Evolutionary conservation across 202 grass and related monocot genomes (phyloP), one percentile per base, ranked within the genome.

Genomic region (Brachypodium distachyon): DNA sequence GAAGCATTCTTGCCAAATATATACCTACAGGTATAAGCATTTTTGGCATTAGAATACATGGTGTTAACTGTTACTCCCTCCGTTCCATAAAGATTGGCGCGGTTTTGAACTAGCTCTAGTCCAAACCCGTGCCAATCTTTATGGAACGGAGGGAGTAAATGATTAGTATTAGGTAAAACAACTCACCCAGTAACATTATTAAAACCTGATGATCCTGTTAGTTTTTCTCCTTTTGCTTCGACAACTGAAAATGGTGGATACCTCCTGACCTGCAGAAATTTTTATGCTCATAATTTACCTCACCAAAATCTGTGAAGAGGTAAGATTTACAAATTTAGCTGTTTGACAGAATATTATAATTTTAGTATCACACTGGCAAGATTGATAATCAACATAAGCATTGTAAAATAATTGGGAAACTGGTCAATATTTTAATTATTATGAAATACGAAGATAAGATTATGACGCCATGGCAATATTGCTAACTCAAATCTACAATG

Each of bases 1-100:
- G 87, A 90, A 62, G 91, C 86, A 80, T 98, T 98, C 60, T 88
- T 98, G 25, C 89, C 91, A 77, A 94, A 98, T 80, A 98, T 94
- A 78, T 98, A 98, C 61, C 95, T 98, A 81, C 9, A 91, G 32
- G 25, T 57, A 54, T 40, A 75, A 21, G 62, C 27, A 62, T 7
- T 21, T 80, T 83, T 19, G 39, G 69, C 67, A 68, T 74, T 67
- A 50, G 10, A 3, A 46, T 39, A 43, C 28, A 70, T 7, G 25
- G 46, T 43, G 19, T 43, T 49, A 78, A 46, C n/a, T 40, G 61
- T 61, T n/a, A n/a, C n/a, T n/a, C n/a, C n/a, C n/a, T n/a, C n/a
- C n/a, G n/a, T n/a, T n/a, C n/a, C n/a, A n/a, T n/a, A n/a, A n/a
- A n/a, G n/a, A n/a, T n/a, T n/a, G n/a, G n/a, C n/a, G n/a, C n/a